A percentile compares a stretch with the other conserved stretches of the same genome.
phyloP scores from a whole-genome alignment of 345 rosid genomes.

The Rhizophora mangle region DNA sequence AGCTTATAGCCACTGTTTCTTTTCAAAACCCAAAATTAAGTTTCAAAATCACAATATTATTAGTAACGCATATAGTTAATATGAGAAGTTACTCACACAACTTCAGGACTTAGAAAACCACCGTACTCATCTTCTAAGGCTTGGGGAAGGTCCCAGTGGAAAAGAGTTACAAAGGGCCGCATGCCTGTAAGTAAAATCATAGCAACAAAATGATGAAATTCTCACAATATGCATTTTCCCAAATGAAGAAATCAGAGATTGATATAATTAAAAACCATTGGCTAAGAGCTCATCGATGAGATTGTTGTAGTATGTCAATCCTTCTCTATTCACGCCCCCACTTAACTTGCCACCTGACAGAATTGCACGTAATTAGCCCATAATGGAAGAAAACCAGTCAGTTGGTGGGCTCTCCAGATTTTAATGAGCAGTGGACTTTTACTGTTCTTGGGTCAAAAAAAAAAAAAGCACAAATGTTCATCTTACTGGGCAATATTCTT shows the following conservation, averaged over 20 bases:
- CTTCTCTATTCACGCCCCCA: conserved; percentile 11
- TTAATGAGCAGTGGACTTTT: too few species aligned
- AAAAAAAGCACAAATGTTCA: not conserved
- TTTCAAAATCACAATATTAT: too few species aligned
- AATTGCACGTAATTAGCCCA: not conserved
- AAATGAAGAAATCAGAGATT: too few species aligned
- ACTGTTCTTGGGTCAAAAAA: too few species aligned
- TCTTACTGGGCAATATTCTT: conserved; percentile 33
- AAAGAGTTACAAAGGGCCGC: conserved; percentile 7
- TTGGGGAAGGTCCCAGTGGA: conserved; percentile 19
- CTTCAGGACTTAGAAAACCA: conserved; percentile 10
- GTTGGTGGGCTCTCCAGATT: too few species aligned
- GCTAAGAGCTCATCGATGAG: conserved; percentile 8
- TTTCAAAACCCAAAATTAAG: too few species aligned
- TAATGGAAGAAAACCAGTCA: too few species aligned
- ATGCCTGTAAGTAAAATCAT: not conserved
- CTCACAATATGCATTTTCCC: too few species aligned
- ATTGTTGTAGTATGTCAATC: conserved; percentile 13
- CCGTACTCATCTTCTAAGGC: conserved; percentile 11
- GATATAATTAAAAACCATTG: not conserved
- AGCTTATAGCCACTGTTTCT: too few species aligned
- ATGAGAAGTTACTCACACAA: conserved; percentile 1
- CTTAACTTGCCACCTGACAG: not conserved
- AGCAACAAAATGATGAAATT: too few species aligned
- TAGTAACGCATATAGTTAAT: too few species aligned